These are phyloP conservation scores for Rhizopogon rudus DNA, from an alignment of 768 basidiomycete species.

Conservation along the genomic window DNA sequence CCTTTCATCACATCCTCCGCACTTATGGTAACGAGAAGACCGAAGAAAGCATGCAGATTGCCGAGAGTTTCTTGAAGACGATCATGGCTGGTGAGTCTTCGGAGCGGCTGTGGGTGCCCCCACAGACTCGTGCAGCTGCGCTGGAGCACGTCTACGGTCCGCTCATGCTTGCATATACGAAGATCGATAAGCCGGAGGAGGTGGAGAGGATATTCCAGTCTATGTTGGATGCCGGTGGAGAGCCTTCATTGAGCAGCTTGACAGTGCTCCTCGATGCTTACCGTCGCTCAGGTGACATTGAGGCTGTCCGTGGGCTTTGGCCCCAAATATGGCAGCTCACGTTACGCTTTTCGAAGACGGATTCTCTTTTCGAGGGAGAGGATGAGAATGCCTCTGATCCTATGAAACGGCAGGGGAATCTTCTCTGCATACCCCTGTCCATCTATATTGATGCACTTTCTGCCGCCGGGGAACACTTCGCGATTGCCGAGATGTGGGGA, in stretches of 20 bases:
- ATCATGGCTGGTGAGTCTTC: constrained; percentile 35
- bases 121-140: constrained; percentile 35
- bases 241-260: constrained; percentile 55
- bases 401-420: constrained; percentile 36
- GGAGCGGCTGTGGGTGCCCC: constrained; percentile 34
- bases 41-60: constrained; percentile 48
- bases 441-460: constrained; percentile 78
- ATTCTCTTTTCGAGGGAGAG: constrained; percentile 26
- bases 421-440: constrained; percentile 75
- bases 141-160: constrained; percentile 58
- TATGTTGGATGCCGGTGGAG: constrained; percentile 47
- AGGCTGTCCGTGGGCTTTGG: constrained; percentile 62
- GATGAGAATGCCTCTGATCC: constrained; percentile 8
- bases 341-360: constrained; percentile 32
- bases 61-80: constrained; percentile 58
- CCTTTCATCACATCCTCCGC: constrained; percentile 62
- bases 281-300: constrained; percentile 50
- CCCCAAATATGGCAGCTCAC: constrained; percentile 59
- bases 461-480: constrained; percentile 49
- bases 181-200: constrained; percentile 38
- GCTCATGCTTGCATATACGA: constrained; percentile 49
- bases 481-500: constrained; percentile 67
- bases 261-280: constrained; percentile 70
- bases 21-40: constrained; percentile 50
- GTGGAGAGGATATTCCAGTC: constrained; percentile 55